A percentile compares a stretch with the other conserved stretches of the same genome.
Evolutionary conservation across 495 filamentous ascomycete species (phyloP).

Genomic region (Astrothelium subdiscretum): DNA sequence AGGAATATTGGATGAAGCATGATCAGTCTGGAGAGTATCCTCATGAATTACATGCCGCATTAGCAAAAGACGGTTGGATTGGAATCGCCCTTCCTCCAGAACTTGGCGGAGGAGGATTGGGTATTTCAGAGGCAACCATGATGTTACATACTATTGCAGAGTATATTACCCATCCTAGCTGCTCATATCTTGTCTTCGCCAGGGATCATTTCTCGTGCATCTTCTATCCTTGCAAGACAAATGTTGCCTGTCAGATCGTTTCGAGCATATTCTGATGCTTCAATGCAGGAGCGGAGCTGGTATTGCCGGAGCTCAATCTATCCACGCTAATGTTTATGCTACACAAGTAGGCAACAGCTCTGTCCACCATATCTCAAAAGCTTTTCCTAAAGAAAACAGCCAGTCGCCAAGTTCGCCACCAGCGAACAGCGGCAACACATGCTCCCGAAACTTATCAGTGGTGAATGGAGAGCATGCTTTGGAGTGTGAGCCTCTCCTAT

Average conservation of each 20-base stretch:
- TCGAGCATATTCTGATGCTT: not conserved
- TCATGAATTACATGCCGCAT: constrained; percentile 57
- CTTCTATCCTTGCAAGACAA: not conserved
- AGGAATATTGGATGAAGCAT: constrained; percentile 59
- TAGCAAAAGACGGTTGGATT: constrained; percentile 74
- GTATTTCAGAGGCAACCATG: constrained; percentile 73
- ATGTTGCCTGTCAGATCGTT: not conserved
- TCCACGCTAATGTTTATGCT: constrained; percentile 70
- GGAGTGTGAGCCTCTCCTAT: constrained; percentile 35
- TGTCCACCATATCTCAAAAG: not conserved
- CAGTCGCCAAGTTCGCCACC: constrained; percentile 58
- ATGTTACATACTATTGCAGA: constrained; percentile 77
- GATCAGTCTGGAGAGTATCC: constrained; percentile 60
- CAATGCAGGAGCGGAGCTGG: constrained; percentile 48
- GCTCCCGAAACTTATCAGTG: constrained; percentile 58
- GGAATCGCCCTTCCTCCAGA: constrained; percentile 65
- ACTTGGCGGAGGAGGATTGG: constrained; percentile 60
- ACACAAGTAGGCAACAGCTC: constrained; percentile 37
- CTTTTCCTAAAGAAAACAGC: constrained; percentile 20
- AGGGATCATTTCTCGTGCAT: not conserved
- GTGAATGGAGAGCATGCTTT: constrained; percentile 59
- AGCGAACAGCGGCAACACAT: constrained; percentile 45
- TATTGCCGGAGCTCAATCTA: constrained; percentile 64
- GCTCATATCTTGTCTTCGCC: not conserved
- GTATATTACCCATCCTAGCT: constrained; percentile 16